Conservation (phyloP, 495 filamentous ascomycete genomes). For the Bathelium albidoporum region DNA sequence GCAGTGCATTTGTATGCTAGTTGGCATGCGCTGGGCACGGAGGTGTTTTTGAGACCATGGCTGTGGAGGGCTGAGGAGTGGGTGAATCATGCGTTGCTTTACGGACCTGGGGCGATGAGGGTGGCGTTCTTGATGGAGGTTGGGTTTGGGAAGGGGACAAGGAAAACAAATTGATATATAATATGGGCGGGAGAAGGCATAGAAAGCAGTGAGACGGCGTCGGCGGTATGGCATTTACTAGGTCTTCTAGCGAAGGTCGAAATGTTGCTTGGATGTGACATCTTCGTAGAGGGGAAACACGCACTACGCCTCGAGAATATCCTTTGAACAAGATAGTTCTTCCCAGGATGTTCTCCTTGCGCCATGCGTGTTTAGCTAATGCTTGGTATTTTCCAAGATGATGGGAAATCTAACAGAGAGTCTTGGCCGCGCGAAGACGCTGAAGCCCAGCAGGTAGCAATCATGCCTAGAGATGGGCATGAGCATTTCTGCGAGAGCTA, state of each 20-base stretch:
- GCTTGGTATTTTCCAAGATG: neutral
- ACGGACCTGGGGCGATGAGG: constrained; percentile 21
- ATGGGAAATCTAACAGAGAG: neutral
- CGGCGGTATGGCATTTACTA: neutral
- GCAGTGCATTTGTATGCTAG: constrained; percentile 22
- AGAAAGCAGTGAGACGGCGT: neutral
- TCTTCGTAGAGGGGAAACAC: neutral
- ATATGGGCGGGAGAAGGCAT: neutral
- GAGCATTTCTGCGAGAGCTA: neutral
- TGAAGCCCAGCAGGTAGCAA: neutral
- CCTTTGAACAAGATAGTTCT: neutral
- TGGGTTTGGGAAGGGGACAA: constrained; percentile 14
- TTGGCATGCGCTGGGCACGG: constrained; percentile 17
- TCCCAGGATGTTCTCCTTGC: neutral
- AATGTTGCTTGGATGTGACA: neutral
- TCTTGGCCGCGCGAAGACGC: neutral
- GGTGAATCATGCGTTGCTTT: constrained; percentile 20
- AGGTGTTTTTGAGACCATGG: constrained; percentile 15
- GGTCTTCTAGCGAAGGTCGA: neutral
- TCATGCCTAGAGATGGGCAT: neutral
- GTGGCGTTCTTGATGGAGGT: constrained; percentile 19
- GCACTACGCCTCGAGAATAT: neutral
- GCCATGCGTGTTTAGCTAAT: neutral
- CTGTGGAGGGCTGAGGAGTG: constrained; percentile 26
- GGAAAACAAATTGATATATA: constrained; percentile 2